Conservation (phyloP, 257 asterid genomes). For the Ophiorrhiza pumila region DNA sequence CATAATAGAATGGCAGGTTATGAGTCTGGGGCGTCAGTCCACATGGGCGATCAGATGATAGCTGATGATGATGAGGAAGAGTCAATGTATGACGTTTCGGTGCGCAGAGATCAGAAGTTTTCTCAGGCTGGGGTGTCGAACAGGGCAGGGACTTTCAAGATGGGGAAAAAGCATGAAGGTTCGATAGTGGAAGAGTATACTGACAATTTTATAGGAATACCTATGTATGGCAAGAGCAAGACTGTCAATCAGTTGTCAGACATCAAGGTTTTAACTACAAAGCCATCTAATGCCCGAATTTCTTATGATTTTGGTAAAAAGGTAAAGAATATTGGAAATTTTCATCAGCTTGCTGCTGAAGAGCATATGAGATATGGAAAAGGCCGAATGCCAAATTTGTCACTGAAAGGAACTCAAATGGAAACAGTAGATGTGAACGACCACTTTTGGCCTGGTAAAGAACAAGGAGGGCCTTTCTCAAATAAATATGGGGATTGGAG, state of each 20-base stretch:
- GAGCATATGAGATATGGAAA: constrained; percentile 56
- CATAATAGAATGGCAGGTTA: constrained; percentile 41
- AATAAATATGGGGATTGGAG: constrained; percentile 42
- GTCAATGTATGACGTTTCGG: constrained; percentile 58
- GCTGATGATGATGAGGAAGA: constrained; percentile 62
- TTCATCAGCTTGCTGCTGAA: constrained; percentile 50
- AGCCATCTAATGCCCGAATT: constrained; percentile 52
- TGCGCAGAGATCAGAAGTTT: constrained; percentile 47
- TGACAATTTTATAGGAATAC: constrained; percentile 45
- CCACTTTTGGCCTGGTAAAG: constrained; percentile 47
- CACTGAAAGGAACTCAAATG: constrained; percentile 52
- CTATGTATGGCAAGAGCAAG: constrained; percentile 63
- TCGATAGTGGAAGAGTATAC: constrained; percentile 41
- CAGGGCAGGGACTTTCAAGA: constrained; percentile 43
- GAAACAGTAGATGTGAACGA: constrained; percentile 51
- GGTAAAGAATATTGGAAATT: constrained; percentile 41
- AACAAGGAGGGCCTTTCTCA: constrained; percentile 45
- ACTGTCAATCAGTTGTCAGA: constrained; percentile 76
- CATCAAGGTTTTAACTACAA: constrained; percentile 68
- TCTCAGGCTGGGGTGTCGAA: constrained; percentile 36
- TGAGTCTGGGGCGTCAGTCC: constrained; percentile 41
- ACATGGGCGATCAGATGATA: constrained; percentile 44
- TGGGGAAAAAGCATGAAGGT: constrained; percentile 53
- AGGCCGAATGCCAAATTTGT: constrained; percentile 53
- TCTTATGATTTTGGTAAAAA: constrained; percentile 50